Evolutionary conservation across 306 rosid species (phyloP).

Genomic region (Quercus parvula): DNA sequence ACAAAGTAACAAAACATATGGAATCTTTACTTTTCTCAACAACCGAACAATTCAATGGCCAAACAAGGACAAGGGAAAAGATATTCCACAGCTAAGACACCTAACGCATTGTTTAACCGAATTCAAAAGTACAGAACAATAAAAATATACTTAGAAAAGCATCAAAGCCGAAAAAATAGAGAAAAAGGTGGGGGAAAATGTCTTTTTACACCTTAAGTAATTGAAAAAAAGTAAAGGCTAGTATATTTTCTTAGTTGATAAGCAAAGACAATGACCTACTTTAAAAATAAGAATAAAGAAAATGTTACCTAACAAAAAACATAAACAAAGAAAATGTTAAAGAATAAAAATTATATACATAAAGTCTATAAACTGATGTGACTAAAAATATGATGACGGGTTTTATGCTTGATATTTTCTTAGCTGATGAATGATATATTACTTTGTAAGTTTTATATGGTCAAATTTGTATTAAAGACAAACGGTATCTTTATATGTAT

Average conservation of each 20-base stretch:
- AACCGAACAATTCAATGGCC: conserved; percentile 29
- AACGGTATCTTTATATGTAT: background rate
- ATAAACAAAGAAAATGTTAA: too few species aligned
- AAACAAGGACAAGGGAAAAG: background rate
- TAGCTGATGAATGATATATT: too few species aligned
- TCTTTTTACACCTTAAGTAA: too few species aligned
- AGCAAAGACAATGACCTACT: background rate
- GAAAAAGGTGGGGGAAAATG: too few species aligned
- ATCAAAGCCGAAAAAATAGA: background rate
- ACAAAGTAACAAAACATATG: conserved; percentile 62
- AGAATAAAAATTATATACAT: too few species aligned
- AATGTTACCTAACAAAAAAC: too few species aligned
- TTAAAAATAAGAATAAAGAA: background rate
- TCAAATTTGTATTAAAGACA: too few species aligned
- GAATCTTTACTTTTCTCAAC: conserved; percentile 62
- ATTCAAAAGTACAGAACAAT: background rate
- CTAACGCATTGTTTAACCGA: background rate
- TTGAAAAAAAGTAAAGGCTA: too few species aligned
- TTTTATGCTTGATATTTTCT: too few species aligned
- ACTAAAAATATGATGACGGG: too few species aligned
- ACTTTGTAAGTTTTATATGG: too few species aligned
- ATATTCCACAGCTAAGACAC: background rate
- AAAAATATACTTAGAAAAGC: background rate
- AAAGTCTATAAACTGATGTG: too few species aligned
- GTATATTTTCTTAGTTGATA: background rate